phyloP scores from a whole-genome alignment of 2,329 filamentous ascomycete genomes.

The Anthostomella pinea region DNA sequence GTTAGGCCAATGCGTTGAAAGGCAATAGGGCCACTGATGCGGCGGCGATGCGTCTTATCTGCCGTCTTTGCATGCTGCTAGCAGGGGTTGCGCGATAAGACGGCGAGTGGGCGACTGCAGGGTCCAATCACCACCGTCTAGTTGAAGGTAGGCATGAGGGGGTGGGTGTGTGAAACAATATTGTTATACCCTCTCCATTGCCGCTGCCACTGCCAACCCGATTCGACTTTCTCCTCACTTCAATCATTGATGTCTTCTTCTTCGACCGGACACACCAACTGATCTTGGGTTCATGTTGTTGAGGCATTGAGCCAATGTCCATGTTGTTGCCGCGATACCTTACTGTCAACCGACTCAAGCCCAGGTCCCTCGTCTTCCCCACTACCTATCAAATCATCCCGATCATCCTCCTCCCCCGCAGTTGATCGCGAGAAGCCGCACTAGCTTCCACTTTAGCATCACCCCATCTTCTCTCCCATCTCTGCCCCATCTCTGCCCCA shows the following conservation, averaged over 20 bases:
- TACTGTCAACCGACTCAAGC: too few relatives aligned
- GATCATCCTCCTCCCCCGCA: neutral
- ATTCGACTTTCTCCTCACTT: conserved; percentile 12
- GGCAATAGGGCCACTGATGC: conserved; percentile 22
- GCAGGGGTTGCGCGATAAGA: conserved; percentile 32
- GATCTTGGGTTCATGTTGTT: too few relatives aligned
- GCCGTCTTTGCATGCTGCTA: conserved; percentile 15
- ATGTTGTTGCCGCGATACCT: too few relatives aligned
- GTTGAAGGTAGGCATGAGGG: neutral
- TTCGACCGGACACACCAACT: too few relatives aligned
- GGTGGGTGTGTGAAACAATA: conserved; percentile 21
- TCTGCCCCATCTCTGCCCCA: neutral
- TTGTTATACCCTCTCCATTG: conserved; percentile 17
- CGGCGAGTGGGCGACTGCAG: conserved; percentile 25
- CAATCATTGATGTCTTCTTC: too few relatives aligned
- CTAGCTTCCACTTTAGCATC: neutral
- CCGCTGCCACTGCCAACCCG: conserved; percentile 13
- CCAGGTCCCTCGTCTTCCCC: too few relatives aligned
- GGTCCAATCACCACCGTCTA: conserved; percentile 20
- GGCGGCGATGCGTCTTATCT: conserved; percentile 24
- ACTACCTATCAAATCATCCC: too few relatives aligned
- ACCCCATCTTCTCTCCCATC: neutral
- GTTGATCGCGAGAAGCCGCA: conserved; percentile 3
- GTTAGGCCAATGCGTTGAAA: too few relatives aligned
- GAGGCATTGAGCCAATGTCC: too few relatives aligned